These are phyloP conservation scores for Pleurotus salmoneostramineus DNA, from an alignment of 768 basidiomycete species.

Conservation along the genomic window DNA sequence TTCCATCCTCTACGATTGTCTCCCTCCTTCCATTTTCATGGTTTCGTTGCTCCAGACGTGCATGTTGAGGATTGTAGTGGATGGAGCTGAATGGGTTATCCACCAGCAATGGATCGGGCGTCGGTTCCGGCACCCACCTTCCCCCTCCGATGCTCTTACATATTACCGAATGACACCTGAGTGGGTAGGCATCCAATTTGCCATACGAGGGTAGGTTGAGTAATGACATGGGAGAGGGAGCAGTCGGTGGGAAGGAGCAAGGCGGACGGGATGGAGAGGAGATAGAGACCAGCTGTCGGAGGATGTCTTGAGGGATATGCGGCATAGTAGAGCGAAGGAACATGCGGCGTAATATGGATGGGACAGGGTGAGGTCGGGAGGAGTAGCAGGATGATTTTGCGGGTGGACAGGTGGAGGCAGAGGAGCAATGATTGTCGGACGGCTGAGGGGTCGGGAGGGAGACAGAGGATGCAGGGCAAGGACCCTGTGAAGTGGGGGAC, in stretches of 20 bases:
- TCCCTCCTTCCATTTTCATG: slow-evolving; percentile 46
- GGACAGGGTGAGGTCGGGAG: slow-evolving; percentile 26
- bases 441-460: slow-evolving; percentile 15
- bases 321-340: slow-evolving; percentile 21
- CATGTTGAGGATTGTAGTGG: slow-evolving; percentile 60
- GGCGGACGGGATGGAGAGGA: slow-evolving; percentile 30
- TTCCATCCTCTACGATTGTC: slow-evolving; percentile 63
- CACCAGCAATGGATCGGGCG: slow-evolving; percentile 20
- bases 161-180: slow-evolving; percentile 57
- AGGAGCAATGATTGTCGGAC: slow-evolving; percentile 17
- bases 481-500: slow-evolving; percentile 9
- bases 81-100: slow-evolving; percentile 31
- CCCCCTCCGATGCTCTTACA: slow-evolving; percentile 82
- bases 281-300: neutral
- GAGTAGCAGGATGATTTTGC: slow-evolving; percentile 14
- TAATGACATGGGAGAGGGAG: slow-evolving; percentile 20
- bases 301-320: slow-evolving; percentile 18
- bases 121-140: slow-evolving; percentile 71
- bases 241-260: no score
- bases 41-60: slow-evolving; percentile 55
- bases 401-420: slow-evolving; percentile 16
- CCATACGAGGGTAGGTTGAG: slow-evolving; percentile 46
- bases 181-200: slow-evolving; percentile 72
- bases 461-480: slow-evolving; percentile 15
- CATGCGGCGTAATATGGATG: slow-evolving; percentile 17